Evolutionary conservation across 1,284 basidiomycete species (phyloP), one percentile per base, ranked within the genome.

Genomic region (Puccinia triticina): DNA sequence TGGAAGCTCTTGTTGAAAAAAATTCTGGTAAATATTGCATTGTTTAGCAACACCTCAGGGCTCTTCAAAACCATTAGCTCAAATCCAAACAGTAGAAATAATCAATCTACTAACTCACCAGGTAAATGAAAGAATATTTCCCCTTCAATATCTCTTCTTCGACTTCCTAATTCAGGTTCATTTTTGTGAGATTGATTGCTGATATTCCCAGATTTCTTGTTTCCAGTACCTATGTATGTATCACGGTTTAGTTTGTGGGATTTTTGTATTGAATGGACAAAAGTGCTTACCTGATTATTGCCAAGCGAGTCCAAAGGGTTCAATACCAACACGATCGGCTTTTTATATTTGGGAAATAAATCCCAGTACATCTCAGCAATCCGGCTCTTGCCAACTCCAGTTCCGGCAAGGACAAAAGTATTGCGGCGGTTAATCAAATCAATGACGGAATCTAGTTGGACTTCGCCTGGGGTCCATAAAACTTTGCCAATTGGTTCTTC

Each of bases 11-110:
- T 18, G 29, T 48, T 32, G 12, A 74, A 74, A 40, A 48, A 74
- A 14, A 74, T 12, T 23, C 34, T 34, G 12, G 21, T 50, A 32
- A 74, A 74, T 8, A 55, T 37, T 18, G 23, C 11, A 14, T 57
- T 74, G 48, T 74, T 74, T 11, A 74, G n/a, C 8, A 74, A 74
- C 1, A 57, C 50, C 37, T 74, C 72, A 1, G 72, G 72, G 32
- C 72, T 74, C 43, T 46, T 46, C 43, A 46, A 46, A 14, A 8
- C 14, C 8, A 14, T n/a, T n/a, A 46, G 43, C 43, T 46, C 14
- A n/a, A 46, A 7, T 7, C 7, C 14, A 7, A 8, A 14, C 43
- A 46, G 43, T 8, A 46, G 43, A 46, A 8, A 46, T n/a, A 67
- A 40, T 37, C 34, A 37, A 40, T 67, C 8, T 40, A 34, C 7